Evolutionary conservation across 495 filamentous ascomycete genomes (phyloP).

Genomic region (Penicillium atrosanguineum): DNA sequence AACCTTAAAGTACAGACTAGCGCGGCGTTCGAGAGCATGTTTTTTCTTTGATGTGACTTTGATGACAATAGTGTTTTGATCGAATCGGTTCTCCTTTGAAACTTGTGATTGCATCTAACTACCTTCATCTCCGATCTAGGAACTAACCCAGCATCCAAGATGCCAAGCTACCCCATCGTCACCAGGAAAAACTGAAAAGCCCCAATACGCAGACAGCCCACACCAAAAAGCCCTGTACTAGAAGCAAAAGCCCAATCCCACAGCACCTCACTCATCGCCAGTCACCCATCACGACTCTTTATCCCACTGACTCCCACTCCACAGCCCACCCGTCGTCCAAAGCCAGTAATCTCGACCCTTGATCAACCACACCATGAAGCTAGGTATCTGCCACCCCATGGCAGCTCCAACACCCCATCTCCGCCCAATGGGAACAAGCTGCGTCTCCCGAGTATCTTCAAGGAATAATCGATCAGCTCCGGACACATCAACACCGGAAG

Average conservation of each 20-base stretch:
- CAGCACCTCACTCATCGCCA: slow-evolving; percentile 1
- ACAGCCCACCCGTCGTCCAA: slow-evolving; percentile 44
- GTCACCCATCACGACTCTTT: slow-evolving; percentile 36
- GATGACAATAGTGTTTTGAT: slow-evolving; percentile 12
- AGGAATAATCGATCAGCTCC: slow-evolving; percentile 23
- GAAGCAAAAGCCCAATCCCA: neutral
- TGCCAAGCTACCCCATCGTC: neutral
- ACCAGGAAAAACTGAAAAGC: neutral
- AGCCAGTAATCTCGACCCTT: slow-evolving; percentile 64
- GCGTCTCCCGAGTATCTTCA: slow-evolving; percentile 38
- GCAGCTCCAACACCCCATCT: slow-evolving; percentile 55
- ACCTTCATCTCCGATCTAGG: slow-evolving; percentile 9
- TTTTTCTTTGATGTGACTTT: slow-evolving; percentile 7
- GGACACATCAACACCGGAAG: slow-evolving; percentile 1
- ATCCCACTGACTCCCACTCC: slow-evolving; percentile 53
- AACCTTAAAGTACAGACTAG: neutral
- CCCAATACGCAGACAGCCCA: neutral
- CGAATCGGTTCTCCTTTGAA: slow-evolving; percentile 1
- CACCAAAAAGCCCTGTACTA: neutral
- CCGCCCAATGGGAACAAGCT: slow-evolving; percentile 54
- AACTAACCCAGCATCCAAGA: slow-evolving; percentile 4
- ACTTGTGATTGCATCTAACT: slow-evolving; percentile 11
- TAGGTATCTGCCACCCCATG: slow-evolving; percentile 52
- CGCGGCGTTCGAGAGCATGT: slow-evolving; percentile 10
- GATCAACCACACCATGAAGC: slow-evolving; percentile 55